A percentile compares a stretch with the other conserved stretches of the same genome.
phyloP scores from a whole-genome alignment of 257 asterid species.

The Leonotis leonurus region DNA sequence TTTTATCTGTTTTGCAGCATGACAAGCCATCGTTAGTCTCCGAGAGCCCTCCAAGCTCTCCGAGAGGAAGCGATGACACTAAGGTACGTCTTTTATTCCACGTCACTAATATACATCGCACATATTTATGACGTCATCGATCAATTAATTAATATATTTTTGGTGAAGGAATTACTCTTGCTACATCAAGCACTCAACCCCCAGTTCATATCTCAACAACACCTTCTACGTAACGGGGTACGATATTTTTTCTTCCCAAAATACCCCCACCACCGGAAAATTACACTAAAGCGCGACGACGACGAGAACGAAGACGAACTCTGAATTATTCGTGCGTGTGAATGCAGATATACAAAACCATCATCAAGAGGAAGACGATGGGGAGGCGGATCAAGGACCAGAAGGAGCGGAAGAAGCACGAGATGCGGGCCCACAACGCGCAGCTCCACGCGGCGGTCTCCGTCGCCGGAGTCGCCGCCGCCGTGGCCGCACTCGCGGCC shows the following conservation, averaged over 20 bases:
- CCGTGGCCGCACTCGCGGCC: constrained; percentile 78
- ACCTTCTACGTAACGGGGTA: constrained; percentile 55
- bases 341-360: constrained; percentile 49
- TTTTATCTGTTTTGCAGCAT: constrained; percentile 23
- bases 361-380: constrained; percentile 54
- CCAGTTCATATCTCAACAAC: constrained; percentile 48
- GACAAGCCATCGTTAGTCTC: constrained; percentile 30
- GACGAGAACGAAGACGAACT: no score
- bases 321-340: no score
- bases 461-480: constrained; percentile 84
- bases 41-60: constrained; percentile 59
- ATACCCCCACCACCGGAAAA: not conserved
- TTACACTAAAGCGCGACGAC: not conserved
- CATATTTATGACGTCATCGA: not conserved
- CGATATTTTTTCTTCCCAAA: not conserved
- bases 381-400: constrained; percentile 79
- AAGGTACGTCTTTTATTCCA: constrained; percentile 32
- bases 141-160: not conserved
- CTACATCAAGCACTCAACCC: constrained; percentile 71
- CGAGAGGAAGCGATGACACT: constrained; percentile 55
- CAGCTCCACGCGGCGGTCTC: constrained; percentile 77
- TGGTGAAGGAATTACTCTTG: constrained; percentile 48
- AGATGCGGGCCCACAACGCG: constrained; percentile 74
- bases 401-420: constrained; percentile 70
- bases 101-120: not conserved